These are phyloP conservation scores for Breviolum minutum DNA, from an alignment of 73 alveolate genomes.

Conservation along the genomic window DNA sequence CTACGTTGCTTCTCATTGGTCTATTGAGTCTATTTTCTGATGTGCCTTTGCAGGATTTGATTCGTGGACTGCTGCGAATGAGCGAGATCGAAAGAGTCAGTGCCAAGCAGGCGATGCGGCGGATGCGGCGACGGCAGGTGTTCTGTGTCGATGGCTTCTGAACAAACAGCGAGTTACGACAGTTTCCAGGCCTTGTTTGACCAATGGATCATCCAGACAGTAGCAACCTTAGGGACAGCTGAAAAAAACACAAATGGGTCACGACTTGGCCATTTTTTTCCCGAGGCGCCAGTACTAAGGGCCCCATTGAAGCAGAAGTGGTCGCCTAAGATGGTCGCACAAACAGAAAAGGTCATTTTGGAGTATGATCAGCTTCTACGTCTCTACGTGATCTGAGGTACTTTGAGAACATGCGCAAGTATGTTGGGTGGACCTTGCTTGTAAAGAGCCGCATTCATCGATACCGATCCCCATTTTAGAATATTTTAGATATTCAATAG, in stretches of 20 bases:
- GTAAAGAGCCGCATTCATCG: not conserved
- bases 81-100: conserved; percentile 72
- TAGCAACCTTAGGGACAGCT: not conserved
- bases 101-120: conserved; percentile 63
- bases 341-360: not conserved
- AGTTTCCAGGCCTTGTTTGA: conserved; percentile 62
- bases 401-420: conserved; percentile 93
- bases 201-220: conserved; percentile 83
- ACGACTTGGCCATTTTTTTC: not conserved
- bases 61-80: conserved; percentile 88
- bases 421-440: conserved; percentile 34
- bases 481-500: too few species aligned
- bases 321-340: not conserved
- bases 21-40: not conserved
- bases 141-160: not conserved
- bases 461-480: too few species aligned
- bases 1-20: not conserved
- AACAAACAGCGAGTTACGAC: not conserved
- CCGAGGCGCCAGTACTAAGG: conserved; percentile 74
- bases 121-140: too few species aligned
- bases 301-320: conserved; percentile 89
- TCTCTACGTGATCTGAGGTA: not conserved
- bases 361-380: not conserved
- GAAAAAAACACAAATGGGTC: not conserved
- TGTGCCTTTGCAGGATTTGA: conserved; percentile 49